Percentiles rank a stretch among this genome's conserved stretches.
phyloP scores from a whole-genome alignment of 768 basidiomycete species.

The Suillus hirtellus region DNA sequence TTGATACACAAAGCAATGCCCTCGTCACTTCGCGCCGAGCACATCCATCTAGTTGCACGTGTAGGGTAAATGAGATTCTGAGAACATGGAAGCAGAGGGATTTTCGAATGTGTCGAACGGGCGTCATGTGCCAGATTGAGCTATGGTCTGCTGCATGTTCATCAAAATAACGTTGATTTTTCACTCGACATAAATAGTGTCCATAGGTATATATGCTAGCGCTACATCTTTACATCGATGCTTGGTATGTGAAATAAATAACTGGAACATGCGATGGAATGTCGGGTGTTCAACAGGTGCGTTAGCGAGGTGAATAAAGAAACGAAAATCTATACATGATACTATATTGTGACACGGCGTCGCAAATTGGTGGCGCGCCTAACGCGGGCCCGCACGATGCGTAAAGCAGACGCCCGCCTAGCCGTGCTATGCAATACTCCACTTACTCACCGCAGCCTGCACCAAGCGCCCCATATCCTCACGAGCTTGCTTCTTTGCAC shows the following conservation, averaged over 20 bases:
- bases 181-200: neutral
- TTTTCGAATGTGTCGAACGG: too few species aligned
- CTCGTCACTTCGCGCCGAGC: too few species aligned
- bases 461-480: conserved; percentile 74
- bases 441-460: conserved; percentile 72
- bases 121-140: too few species aligned
- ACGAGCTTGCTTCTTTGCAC: conserved; percentile 81
- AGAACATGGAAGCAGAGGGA: too few species aligned
- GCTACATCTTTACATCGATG: conserved; percentile 6
- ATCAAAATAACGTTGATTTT: neutral
- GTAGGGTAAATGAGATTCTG: too few species aligned
- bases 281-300: neutral
- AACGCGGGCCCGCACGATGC: neutral
- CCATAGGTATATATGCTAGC: neutral
- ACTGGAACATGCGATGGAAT: neutral
- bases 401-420: neutral
- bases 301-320: neutral
- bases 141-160: too few species aligned
- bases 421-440: conserved; percentile 51
- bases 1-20: too few species aligned
- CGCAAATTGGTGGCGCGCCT: neutral
- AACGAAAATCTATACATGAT: conserved; percentile 7
- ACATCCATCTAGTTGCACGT: too few species aligned
- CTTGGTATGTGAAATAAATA: conserved; percentile 1
- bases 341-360: neutral